A percentile compares a stretch with the other conserved stretches of the same genome.
Conservation (phyloP, 352 stramenopile species). For the Phytophthora citricola region DNA sequence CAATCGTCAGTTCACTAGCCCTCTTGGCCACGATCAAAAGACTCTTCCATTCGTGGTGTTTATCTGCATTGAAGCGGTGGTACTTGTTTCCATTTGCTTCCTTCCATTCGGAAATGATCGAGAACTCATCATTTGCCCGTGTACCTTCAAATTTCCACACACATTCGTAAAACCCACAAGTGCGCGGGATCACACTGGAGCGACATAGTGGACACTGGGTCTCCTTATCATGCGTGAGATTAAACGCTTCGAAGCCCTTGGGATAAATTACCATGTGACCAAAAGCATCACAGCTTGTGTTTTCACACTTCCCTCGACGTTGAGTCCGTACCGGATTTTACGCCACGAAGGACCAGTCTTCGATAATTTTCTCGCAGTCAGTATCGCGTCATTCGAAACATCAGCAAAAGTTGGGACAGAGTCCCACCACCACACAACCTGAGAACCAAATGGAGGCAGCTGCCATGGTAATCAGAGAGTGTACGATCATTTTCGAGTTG, state of each 20-base stretch:
- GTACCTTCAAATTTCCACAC: conserved; percentile 46
- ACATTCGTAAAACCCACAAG: conserved; percentile 42
- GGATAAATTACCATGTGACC: conserved; percentile 21
- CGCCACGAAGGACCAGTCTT: conserved; percentile 10
- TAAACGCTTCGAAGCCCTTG: conserved; percentile 21
- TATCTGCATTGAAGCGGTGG: conserved; percentile 18
- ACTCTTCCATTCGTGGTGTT: conserved; percentile 26
- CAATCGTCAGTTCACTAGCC: too few species aligned
- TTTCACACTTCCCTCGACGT: conserved; percentile 38
- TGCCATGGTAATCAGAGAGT: neutral
- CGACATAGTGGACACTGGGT: conserved; percentile 25
- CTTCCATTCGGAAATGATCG: conserved; percentile 29
- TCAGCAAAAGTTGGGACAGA: neutral
- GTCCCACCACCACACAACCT: neutral
- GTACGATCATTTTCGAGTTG: neutral
- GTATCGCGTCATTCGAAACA: neutral
- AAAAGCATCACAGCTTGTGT: conserved; percentile 20
- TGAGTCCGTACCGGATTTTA: conserved; percentile 20
- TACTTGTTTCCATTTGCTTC: conserved; percentile 17
- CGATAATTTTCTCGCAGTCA: neutral
- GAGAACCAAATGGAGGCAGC: neutral
- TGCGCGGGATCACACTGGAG: conserved; percentile 11
- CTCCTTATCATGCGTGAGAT: conserved; percentile 19
- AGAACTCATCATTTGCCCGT: neutral
- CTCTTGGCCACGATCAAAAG: conserved; percentile 19